phyloP scores from a whole-genome alignment of 2,329 filamentous ascomycete species.

The Fusarium sp. region DNA sequence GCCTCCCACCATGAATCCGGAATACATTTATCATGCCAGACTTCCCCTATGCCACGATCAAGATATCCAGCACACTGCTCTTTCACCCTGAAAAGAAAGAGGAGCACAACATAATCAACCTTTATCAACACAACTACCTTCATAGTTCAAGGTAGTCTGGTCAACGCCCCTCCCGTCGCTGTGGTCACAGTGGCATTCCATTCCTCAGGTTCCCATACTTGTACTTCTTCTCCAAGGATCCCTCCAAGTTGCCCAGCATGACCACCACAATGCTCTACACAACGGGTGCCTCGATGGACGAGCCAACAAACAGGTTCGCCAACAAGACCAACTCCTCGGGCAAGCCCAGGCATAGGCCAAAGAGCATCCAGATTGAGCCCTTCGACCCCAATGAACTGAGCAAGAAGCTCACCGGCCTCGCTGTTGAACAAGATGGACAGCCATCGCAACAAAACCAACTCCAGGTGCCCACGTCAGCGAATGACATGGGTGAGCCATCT shows the following conservation, averaged over 20 bases:
- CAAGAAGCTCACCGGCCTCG: slow-evolving; percentile 61
- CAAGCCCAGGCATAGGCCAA: slow-evolving; percentile 37
- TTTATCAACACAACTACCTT: background rate
- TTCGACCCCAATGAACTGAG: slow-evolving; percentile 67
- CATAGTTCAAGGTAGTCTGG: background rate
- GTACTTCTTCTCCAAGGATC: background rate
- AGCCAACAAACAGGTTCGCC: slow-evolving; percentile 15
- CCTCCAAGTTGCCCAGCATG: slow-evolving; percentile 16
- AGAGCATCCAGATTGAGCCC: slow-evolving; percentile 43
- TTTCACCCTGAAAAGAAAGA: background rate
- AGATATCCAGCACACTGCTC: background rate
- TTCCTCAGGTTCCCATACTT: background rate
- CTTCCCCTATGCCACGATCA: background rate
- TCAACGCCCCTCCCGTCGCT: background rate
- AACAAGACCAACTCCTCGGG: slow-evolving; percentile 9
- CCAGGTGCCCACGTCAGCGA: slow-evolving; percentile 14
- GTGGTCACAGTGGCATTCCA: slow-evolving; percentile 12
- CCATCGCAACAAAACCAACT: slow-evolving; percentile 35
- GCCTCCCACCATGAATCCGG: background rate
- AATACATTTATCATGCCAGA: slow-evolving; percentile 25
- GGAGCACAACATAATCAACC: background rate
- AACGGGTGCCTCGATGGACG: slow-evolving; percentile 29
- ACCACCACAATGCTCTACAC: slow-evolving; percentile 35
- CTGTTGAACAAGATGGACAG: slow-evolving; percentile 59
- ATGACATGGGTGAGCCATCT: slow-evolving; percentile 14